Percentiles rank a stretch among this genome's conserved stretches.
These are phyloP conservation scores for Pelargonium nanum DNA, from an alignment of 345 rosid species.

Conservation along the genomic window DNA sequence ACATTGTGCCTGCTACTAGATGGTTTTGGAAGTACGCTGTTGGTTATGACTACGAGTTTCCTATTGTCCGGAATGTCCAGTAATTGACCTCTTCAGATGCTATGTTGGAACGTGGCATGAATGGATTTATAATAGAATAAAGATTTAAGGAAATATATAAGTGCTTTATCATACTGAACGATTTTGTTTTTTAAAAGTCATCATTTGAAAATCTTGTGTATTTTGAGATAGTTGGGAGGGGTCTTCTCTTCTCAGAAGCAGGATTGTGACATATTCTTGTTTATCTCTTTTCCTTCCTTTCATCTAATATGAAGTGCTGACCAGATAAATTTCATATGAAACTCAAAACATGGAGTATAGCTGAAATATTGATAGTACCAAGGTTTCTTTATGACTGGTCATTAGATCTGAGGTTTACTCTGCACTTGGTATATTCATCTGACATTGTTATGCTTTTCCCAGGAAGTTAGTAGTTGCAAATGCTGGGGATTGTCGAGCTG, in stretches of 20 bases:
- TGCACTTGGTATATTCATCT: not conserved
- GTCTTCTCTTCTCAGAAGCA: too few species aligned
- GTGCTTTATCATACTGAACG: too few species aligned
- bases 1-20: not conserved
- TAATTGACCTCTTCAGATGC: not conserved
- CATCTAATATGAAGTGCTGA: too few species aligned
- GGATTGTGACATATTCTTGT: too few species aligned
- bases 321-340: too few species aligned
- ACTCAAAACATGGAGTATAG: not conserved
- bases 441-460: constrained; percentile 5
- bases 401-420: not conserved
- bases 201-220: too few species aligned
- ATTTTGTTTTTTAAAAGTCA: too few species aligned
- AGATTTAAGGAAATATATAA: too few species aligned
- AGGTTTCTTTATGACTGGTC: too few species aligned
- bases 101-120: not conserved
- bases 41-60: not conserved
- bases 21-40: not conserved
- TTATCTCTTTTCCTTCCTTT: too few species aligned
- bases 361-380: not conserved
- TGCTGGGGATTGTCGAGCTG: constrained; percentile 97
- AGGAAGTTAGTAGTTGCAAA: constrained; percentile 80
- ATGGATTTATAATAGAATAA: too few species aligned
- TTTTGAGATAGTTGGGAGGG: too few species aligned
- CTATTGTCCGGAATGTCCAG: not conserved